These are phyloP conservation scores for Fusarium nelsonii DNA, from an alignment of 2,329 filamentous ascomycete species.

Conservation along the genomic window DNA sequence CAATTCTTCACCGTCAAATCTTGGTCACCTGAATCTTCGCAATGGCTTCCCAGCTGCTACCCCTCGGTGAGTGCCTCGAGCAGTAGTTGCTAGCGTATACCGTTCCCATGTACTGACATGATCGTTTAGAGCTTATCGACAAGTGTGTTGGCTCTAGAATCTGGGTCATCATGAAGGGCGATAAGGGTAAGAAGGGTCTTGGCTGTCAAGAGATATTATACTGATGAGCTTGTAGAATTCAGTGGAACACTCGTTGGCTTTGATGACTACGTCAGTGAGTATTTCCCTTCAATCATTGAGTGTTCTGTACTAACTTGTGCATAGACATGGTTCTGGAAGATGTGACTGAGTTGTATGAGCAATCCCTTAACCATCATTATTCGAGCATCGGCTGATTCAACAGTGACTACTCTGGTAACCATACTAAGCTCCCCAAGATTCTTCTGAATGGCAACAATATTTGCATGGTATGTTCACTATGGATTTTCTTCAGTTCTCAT, in stretches of 20 bases:
- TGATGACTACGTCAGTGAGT: conserved; percentile 99
- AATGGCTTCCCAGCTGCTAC: conserved; percentile 81
- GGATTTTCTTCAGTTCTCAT: background rate
- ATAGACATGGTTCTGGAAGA: conserved; percentile 98
- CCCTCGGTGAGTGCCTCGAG: conserved; percentile 66
- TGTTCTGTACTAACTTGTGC: conserved; percentile 39
- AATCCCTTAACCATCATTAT: background rate
- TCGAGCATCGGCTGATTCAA: conserved; percentile 40
- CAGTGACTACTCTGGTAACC: conserved; percentile 90
- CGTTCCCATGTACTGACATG: conserved; percentile 36
- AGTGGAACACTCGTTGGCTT: conserved; percentile 94
- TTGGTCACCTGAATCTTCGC: conserved; percentile 38
- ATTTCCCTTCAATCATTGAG: background rate
- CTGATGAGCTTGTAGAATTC: conserved; percentile 75
- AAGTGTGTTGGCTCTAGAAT: conserved; percentile 98
- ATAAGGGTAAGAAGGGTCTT: conserved; percentile 76
- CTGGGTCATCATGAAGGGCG: conserved; percentile 99
- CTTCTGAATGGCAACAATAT: conserved; percentile 98
- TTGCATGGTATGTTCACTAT: conserved; percentile 84
- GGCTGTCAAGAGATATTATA: background rate
- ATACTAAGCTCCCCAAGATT: conserved; percentile 93
- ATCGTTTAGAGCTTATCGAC: conserved; percentile 87
- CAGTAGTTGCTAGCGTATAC: conserved; percentile 2
- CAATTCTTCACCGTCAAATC: background rate
- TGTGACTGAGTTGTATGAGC: conserved; percentile 90